Conservation (phyloP, 768 basidiomycete genomes). For the Exsudoporus frostii region DNA sequence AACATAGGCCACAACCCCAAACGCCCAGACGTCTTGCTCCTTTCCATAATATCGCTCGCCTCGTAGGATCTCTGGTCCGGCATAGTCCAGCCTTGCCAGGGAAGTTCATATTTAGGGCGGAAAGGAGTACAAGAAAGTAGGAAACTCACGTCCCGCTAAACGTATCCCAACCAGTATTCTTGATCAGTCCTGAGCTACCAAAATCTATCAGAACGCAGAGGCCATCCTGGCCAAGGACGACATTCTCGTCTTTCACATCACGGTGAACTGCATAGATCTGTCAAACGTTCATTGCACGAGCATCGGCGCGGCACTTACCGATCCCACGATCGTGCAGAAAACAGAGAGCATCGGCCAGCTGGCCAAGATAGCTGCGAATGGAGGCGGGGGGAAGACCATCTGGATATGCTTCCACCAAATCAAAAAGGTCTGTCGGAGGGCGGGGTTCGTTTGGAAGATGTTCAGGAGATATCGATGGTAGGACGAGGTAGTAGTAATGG, state of each 20-base stretch:
- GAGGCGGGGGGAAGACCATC: slow-evolving; percentile 74
- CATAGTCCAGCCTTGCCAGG: slow-evolving; percentile 75
- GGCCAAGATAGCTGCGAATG: slow-evolving; percentile 83
- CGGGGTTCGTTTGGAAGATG: slow-evolving; percentile 47
- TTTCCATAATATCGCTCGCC: slow-evolving; percentile 95
- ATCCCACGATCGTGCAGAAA: slow-evolving; percentile 93
- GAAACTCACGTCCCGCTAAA: slow-evolving; percentile 86
- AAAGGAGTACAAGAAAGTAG: background rate
- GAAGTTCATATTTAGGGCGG: slow-evolving; percentile 9
- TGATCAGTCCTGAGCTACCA: slow-evolving; percentile 85
- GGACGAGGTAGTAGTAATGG: slow-evolving; percentile 92
- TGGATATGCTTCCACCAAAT: slow-evolving; percentile 88
- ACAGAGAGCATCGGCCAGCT: slow-evolving; percentile 85
- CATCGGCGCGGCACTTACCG: slow-evolving; percentile 45
- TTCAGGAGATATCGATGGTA: slow-evolving; percentile 73
- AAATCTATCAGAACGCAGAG: slow-evolving; percentile 95
- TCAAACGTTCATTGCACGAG: slow-evolving; percentile 8
- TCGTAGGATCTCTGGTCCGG: slow-evolving; percentile 92
- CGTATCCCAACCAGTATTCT: slow-evolving; percentile 84
- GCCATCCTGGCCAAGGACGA: slow-evolving; percentile 76
- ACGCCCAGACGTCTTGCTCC: slow-evolving; percentile 98
- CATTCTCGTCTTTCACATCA: slow-evolving; percentile 98
- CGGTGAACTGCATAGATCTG: slow-evolving; percentile 66
- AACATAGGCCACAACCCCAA: slow-evolving; percentile 95
- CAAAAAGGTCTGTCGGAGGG: slow-evolving; percentile 84